These are phyloP conservation scores for Elaeis guineensis DNA, from an alignment of 176 grass and related monocot genomes.

Conservation along the genomic window DNA sequence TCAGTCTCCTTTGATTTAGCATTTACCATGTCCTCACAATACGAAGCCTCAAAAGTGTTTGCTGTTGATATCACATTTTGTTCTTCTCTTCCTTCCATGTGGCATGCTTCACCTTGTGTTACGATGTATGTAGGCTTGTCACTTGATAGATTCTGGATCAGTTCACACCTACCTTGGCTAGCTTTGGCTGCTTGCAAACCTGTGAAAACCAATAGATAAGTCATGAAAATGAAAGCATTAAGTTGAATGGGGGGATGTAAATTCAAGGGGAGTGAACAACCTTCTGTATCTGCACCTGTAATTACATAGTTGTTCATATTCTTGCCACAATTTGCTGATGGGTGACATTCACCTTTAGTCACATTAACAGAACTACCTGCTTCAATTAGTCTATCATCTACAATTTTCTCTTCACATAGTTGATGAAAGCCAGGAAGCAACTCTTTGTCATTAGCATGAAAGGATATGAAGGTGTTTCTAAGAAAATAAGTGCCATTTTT, in stretches of 20 bases:
- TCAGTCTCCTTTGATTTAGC: constrained; percentile 15
- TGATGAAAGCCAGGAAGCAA: constrained; percentile 26
- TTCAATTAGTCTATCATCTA: constrained; percentile 8
- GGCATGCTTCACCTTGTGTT: constrained; percentile 14
- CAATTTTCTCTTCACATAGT: constrained; percentile 25
- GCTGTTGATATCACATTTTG: constrained; percentile 2
- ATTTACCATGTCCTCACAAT: constrained; percentile 7
- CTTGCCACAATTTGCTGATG: constrained; percentile 4
- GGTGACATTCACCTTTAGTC: constrained; percentile 24
- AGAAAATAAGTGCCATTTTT: constrained; percentile 48
- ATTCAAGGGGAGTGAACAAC: background rate
- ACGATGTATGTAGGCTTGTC: constrained; percentile 4
- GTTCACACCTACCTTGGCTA: constrained; percentile 5
- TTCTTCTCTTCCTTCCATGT: constrained; percentile 16
- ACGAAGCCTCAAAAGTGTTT: constrained; percentile 10
- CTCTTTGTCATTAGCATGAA: constrained; percentile 22
- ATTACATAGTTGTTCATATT: constrained; percentile 5
- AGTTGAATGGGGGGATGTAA: no score
- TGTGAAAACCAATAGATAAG: no score
- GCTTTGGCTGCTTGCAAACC: background rate
- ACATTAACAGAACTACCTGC: constrained; percentile 16
- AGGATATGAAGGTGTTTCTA: constrained; percentile 25
- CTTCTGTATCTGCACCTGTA: constrained; percentile 21
- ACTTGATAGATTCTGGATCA: constrained; percentile 13
- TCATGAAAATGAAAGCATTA: no score